Evolutionary conservation across 768 basidiomycete species (phyloP), one percentile per base, ranked within the genome.

Genomic region (Trichaptum fuscoviolaceum): DNA sequence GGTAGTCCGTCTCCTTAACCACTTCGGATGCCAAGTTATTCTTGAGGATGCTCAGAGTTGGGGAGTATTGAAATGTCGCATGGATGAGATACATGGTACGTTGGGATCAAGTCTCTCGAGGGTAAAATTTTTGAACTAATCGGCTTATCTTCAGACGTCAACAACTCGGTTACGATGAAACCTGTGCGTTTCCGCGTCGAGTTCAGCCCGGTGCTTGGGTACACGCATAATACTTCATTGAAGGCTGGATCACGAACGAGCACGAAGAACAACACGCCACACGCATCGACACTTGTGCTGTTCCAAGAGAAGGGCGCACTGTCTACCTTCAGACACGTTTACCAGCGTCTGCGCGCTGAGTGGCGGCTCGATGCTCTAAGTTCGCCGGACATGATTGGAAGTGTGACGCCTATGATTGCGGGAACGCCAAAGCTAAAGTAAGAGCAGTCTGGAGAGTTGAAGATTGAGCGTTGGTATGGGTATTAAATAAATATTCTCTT

Each of bases 261-360:
- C 63, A 58, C 71, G 67, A 71, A 70, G 36, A 76, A 70, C 60
- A 74, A 75, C 4, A 72, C 72, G 20, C 73, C 74, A n/a, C 85
- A 81, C 69, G 74, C 80, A 65, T 91, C 90, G 58, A 87, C 86
- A 58, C 84, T 96, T 68, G 87, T 88, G 65, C 78, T 99, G 70
- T 84, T 92, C 25, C 88, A 92, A 69, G 95, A 97, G 81, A 97
- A 95, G 76, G 96, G 96, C 26, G 92, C 94, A 7, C 83, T 91
- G 73, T 90, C 93, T 65, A 89, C 91, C 60, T 96, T 97, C 80
- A 89, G 88, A 75, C 79, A 83, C 6, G 81, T 95, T 12, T 92
- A 90, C 81, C 85, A 85, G 72, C 84, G 85, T 69, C 75, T 96
- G 70, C 85, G 88, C 72, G 85, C 87, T 57, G 84, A 86, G 69